These are phyloP conservation scores for Mycena pura DNA, from an alignment of 768 basidiomycete species.

Conservation along the genomic window DNA sequence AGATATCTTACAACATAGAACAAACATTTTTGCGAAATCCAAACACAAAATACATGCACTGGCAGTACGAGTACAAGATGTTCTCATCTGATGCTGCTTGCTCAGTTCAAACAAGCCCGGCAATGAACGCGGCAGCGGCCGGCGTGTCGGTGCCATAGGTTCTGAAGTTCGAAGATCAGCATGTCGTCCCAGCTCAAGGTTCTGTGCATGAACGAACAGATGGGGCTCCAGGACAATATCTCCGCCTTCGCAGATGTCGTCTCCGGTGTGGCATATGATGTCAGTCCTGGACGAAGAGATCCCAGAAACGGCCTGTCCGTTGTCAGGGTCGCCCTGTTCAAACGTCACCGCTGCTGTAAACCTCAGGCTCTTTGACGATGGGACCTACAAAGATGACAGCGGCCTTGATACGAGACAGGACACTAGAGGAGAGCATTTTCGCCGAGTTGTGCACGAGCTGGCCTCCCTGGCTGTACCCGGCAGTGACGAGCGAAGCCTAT, in stretches of 20 bases:
- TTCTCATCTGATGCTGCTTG: too few species aligned
- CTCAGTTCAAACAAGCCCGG: too few species aligned
- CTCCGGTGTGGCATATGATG: constrained; percentile 39
- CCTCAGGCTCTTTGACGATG: too few species aligned
- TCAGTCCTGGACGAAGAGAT: constrained; percentile 32
- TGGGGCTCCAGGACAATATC: constrained; percentile 33
- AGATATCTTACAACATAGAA: too few species aligned
- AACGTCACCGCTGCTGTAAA: too few species aligned
- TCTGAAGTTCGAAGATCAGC: neutral
- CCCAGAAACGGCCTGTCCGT: constrained; percentile 38
- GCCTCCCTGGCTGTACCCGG: constrained; percentile 34
- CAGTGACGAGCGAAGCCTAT: constrained; percentile 31
- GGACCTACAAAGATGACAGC: constrained; percentile 37
- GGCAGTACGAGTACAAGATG: too few species aligned
- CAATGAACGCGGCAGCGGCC: constrained; percentile 13
- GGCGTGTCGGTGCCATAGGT: constrained; percentile 9
- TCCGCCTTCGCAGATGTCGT: constrained; percentile 40
- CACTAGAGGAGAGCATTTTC: constrained; percentile 36
- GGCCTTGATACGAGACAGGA: constrained; percentile 36
- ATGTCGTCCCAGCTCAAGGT: neutral
- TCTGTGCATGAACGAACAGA: constrained; percentile 13
- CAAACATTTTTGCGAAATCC: too few species aligned
- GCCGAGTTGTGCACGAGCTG: constrained; percentile 48
- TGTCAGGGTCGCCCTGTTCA: constrained; percentile 40
- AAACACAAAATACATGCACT: too few species aligned